phyloP scores from a whole-genome alignment of 2,329 filamentous ascomycete species.

The Calonectria naviculata region DNA sequence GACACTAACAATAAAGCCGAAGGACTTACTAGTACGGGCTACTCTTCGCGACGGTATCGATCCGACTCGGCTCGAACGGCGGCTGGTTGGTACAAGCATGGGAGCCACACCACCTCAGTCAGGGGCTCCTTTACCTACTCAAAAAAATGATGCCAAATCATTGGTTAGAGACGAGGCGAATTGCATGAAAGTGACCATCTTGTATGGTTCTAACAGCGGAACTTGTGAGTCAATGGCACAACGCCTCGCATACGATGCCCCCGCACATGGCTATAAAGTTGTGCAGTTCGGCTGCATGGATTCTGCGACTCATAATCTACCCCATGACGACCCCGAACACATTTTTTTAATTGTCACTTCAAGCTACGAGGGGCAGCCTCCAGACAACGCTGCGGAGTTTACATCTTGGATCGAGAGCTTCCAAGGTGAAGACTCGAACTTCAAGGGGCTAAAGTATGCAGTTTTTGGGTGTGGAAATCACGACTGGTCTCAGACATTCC shows the following conservation, averaged over 20 bases:
- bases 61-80: neutral
- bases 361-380: neutral
- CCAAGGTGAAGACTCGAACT: neutral
- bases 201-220: neutral
- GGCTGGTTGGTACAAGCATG: neutral
- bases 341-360: neutral
- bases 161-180: neutral
- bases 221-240: neutral
- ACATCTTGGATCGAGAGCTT: neutral
- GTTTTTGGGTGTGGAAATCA: neutral
- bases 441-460: neutral
- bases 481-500: neutral
- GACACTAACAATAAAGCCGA: neutral
- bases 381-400: neutral
- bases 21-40: neutral
- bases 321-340: neutral
- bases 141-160: too few relatives aligned
- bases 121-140: neutral
- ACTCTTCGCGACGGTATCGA: neutral
- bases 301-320: neutral
- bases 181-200: neutral
- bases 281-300: neutral
- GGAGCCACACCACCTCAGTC: neutral
- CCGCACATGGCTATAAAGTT: neutral
- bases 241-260: neutral